Base-by-base conservation (phyloP, 169 alveolate species). In the Neospora caninum region DNA sequence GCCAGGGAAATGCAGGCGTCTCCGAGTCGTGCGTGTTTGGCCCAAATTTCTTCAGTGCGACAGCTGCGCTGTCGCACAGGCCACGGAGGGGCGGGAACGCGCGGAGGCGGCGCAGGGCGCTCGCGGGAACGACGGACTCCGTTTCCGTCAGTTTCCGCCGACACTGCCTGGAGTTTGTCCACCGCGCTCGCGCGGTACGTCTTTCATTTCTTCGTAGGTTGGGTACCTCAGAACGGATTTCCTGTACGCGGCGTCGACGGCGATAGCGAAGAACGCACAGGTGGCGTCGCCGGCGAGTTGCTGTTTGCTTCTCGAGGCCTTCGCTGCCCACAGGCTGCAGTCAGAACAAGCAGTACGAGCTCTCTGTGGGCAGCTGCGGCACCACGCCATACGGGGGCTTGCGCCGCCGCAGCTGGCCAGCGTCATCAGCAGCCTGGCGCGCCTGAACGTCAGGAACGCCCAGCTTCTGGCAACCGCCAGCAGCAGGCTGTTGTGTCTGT, bases 211-310 rank as follows among this genome's bases (percentile, higher is more conserved):
- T 9, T 36, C 27, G 31, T 31, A 82, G 89, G 89, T 82, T 22
- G 89, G 89, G 31, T 42, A 82, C 41, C 89, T 82, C 67, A 2
- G 89, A 13, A 82, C 67, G 53, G 89, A 82, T 42, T 82, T 82
- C 67, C 67, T 82, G 89, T 42, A 29, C 67, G 89, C 89, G 6
- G 89, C 89, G 0, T 82, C 89, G 16, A 0, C 89, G n/a, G 69
- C 39, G 41, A 42, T 82, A 9, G 69, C 89, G 36, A 29, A 18
- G 20, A 82, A 36, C 25, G 64, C 67, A 1, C 38, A 27, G 2
- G 36, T 25, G 0, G 89, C 89, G 34, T 39, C 89, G 20, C 43
- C 89, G 16, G 34, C 67, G 22, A 82, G 69, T 36, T 82, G 89
- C 89, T 13, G 53, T 13, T 29, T 82, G 31, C 89, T 82, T 16